Evolutionary conservation across 169 alveolate species (phyloP).

Genomic region (Plasmodium cynomolgi): DNA sequence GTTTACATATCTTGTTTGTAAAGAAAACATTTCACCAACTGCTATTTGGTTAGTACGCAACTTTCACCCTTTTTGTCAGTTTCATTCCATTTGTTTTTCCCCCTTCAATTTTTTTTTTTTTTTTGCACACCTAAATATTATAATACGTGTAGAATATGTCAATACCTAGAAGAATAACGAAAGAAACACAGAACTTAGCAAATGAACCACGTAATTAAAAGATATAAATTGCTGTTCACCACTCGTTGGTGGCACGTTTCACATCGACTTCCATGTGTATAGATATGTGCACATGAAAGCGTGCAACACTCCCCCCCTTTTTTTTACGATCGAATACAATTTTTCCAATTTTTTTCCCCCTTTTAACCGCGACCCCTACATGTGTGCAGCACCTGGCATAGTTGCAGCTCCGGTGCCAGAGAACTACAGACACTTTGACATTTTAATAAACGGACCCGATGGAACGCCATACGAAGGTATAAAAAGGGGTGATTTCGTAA

Average conservation of each 20-base stretch:
- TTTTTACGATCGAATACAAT: background rate
- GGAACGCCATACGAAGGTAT: slow-evolving; percentile 98
- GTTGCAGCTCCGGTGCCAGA: slow-evolving; percentile 94
- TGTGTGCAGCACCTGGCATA: slow-evolving; percentile 94
- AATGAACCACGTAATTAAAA: slow-evolving; percentile 86
- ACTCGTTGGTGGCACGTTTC: background rate
- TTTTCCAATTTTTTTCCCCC: background rate
- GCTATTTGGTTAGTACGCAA: background rate
- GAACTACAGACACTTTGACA: slow-evolving; percentile 96
- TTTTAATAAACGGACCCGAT: slow-evolving; percentile 96
- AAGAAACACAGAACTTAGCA: slow-evolving; percentile 90
- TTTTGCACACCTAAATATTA: background rate
- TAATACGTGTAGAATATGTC: slow-evolving; percentile 74
- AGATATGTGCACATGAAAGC: background rate
- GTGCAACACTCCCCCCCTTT: background rate
- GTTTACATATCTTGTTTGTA: background rate
- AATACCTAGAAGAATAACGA: slow-evolving; percentile 87
- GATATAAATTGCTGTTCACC: background rate
- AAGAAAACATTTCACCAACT: background rate
- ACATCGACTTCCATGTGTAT: background rate
- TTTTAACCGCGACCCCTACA: background rate
- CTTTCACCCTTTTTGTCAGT: background rate
- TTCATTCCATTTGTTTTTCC: background rate
- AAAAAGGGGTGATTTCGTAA: background rate
- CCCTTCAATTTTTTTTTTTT: background rate